Base-by-base conservation (phyloP, 1,284 basidiomycete species). In the Fomitopsis betulina region DNA sequence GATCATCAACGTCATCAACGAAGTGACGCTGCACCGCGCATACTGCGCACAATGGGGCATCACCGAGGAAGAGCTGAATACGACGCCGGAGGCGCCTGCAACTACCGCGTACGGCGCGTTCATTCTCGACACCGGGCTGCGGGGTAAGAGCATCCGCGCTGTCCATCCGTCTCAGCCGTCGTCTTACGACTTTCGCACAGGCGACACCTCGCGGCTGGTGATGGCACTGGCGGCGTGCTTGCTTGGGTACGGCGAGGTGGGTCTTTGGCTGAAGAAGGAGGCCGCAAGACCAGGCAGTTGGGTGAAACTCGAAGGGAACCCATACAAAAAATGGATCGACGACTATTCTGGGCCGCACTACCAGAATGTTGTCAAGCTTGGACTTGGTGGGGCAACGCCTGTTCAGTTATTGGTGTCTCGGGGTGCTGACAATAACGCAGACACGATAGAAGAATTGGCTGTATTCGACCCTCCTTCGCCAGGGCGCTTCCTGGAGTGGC, bases 201-300 rank as follows among this genome's bases (percentile, higher is more conserved):
- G 93, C 4, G 91, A 94, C 68, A 72, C 84, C 13, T 82, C 86
- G 30, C 87, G 86, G 60, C 75, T 96, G 12, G 73, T 91, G 23
- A 87, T 97, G 70, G 91, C 93, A 0, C 82, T 96, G 1, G 85
- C 89, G 17, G 89, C 92, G 5, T 98, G 96, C 70, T 77, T 97
- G 13, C 75, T 97, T 0, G 96, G 96, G 0, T 98, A 98, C 68
- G 96, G 94, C n/a, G 93, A 97, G 71, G 92, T 96, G 0, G 96
- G 94, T 0, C 75, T 93, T 42, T 96, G 85, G 89, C 75, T 91
- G 50, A 82, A 81, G 71, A 81, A 76, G 53, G 79, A 87, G 60
- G 79, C 85, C 0, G 65, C 69, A 21, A 69, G 71, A 33, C 77
- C 79, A 1, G 71, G 78, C 38, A 77, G 74, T 43, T 83, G 84